A percentile compares a stretch with the other conserved stretches of the same genome.
phyloP scores from a whole-genome alignment of 2,329 filamentous ascomycete genomes.

The Stenocarpella maydis region DNA sequence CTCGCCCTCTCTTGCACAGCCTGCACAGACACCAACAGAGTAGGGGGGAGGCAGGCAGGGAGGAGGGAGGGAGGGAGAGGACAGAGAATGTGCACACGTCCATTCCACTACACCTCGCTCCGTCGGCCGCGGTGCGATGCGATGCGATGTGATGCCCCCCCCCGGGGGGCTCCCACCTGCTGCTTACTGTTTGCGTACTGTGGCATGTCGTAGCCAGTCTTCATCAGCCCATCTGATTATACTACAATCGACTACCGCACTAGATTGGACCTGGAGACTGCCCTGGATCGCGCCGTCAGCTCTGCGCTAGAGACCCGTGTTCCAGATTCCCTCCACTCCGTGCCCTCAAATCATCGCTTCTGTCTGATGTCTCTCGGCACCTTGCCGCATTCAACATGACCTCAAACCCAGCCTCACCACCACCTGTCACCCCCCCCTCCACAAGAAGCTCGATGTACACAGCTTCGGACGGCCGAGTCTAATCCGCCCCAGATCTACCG shows the following conservation, averaged over 20 bases:
- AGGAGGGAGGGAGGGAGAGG: too few relatives aligned
- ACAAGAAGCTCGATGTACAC: neutral
- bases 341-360: constrained; percentile 35
- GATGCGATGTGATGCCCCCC: neutral
- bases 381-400: constrained; percentile 32
- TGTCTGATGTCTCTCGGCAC: constrained; percentile 33
- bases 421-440: neutral
- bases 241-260: neutral
- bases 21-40: too few relatives aligned
- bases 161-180: neutral
- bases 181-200: neutral
- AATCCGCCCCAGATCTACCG: constrained; percentile 28
- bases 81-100: neutral
- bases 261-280: neutral
- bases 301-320: constrained; percentile 28
- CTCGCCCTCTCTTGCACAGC: neutral
- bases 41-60: too few relatives aligned
- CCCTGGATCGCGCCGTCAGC: constrained; percentile 9
- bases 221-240: constrained; percentile 11
- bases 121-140: neutral
- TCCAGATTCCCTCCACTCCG: constrained; percentile 24
- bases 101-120: neutral
- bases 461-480: constrained; percentile 9
- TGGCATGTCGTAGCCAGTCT: neutral
- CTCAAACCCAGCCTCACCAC: constrained; percentile 31